Conservation (phyloP, 1,284 basidiomycete genomes). For the Rhodotorula sp. region DNA sequence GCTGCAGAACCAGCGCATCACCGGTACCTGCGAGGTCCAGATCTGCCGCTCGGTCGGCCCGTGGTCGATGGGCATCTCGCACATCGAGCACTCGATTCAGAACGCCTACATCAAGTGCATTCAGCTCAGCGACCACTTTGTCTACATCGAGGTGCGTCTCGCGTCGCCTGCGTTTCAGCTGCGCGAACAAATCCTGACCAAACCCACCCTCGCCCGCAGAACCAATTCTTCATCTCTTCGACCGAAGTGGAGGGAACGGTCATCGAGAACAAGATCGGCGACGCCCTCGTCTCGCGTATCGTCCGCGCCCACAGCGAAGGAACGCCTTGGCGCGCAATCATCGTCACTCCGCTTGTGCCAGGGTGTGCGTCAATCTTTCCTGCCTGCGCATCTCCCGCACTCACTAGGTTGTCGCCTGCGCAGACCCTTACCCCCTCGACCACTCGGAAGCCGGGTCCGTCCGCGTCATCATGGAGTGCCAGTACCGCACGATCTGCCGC, state of each 20-base stretch:
- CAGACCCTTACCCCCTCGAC: constrained; percentile 82
- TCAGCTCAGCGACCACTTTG: constrained; percentile 87
- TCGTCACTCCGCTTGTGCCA: constrained; percentile 87
- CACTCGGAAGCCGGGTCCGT: constrained; percentile 88
- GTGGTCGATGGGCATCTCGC: constrained; percentile 91
- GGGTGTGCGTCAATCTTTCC: constrained; percentile 56
- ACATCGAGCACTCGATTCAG: constrained; percentile 71
- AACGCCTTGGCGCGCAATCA: constrained; percentile 85
- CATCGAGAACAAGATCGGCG: constrained; percentile 91
- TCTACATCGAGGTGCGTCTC: constrained; percentile 63
- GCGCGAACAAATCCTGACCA: too few relatives aligned
- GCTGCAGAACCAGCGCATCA: constrained; percentile 74
- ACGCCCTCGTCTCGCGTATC: constrained; percentile 88
- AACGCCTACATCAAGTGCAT: constrained; percentile 63
- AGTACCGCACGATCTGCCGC: constrained; percentile 82
- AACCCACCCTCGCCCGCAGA: constrained; percentile 50
- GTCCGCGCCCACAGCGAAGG: constrained; percentile 80
- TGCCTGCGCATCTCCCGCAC: neutral
- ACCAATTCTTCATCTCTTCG: constrained; percentile 98
- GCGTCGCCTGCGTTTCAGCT: too few relatives aligned
- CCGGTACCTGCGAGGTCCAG: constrained; percentile 95
- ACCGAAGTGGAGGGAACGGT: constrained; percentile 81
- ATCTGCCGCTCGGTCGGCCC: constrained; percentile 93
- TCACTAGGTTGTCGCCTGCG: neutral
- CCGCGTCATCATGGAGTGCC: constrained; percentile 88